These are phyloP conservation scores for Medicago arabica DNA, from an alignment of 306 rosid genomes.

Conservation along the genomic window DNA sequence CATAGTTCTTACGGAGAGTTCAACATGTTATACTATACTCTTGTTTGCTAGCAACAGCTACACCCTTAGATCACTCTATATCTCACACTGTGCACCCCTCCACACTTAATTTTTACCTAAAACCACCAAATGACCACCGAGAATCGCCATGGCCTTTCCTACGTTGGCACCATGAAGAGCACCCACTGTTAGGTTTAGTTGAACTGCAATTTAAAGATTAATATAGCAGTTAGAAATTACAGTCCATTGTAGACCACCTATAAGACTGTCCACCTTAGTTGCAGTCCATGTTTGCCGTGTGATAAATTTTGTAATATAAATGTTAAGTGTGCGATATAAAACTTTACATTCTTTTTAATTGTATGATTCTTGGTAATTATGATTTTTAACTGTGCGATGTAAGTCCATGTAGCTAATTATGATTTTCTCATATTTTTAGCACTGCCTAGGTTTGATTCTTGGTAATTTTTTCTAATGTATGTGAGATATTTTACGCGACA, in stretches of 20 bases:
- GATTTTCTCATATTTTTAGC: background rate
- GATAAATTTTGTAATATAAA: conserved; percentile 22
- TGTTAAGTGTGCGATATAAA: background rate
- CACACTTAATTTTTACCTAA: background rate
- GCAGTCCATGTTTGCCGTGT: background rate
- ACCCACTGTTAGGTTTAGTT: background rate
- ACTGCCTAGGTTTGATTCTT: background rate
- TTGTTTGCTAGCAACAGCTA: background rate
- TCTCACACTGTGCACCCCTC: no score
- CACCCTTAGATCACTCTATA: no score
- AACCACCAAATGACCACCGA: background rate
- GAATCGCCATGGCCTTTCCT: background rate
- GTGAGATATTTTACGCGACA: conserved; percentile 14
- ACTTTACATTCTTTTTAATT: background rate
- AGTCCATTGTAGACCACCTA: background rate
- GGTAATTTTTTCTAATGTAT: conserved; percentile 3
- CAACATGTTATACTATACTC: background rate
- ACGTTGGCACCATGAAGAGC: background rate
- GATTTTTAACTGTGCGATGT: no score
- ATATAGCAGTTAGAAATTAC: no score
- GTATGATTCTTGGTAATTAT: no score
- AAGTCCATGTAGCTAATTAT: no score
- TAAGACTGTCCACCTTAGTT: background rate
- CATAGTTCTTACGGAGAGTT: background rate
- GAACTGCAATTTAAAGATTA: background rate